These are phyloP conservation scores for Rutstroemia sp. DNA, from an alignment of 2,329 filamentous ascomycete species.

Conservation along the genomic window DNA sequence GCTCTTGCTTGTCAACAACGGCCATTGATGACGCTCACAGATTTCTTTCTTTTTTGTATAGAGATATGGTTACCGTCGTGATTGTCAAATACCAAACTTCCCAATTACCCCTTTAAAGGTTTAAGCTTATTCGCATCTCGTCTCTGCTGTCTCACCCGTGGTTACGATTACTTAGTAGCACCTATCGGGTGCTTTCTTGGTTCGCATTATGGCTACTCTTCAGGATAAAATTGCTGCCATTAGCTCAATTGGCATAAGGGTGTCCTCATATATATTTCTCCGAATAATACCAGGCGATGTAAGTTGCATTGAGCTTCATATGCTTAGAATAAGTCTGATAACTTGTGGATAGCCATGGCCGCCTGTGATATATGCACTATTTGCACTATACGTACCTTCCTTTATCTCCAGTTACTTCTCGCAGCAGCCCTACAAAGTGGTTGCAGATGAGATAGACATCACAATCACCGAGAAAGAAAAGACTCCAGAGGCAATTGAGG, in stretches of 20 bases:
- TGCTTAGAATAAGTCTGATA: not conserved
- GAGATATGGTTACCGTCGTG: no score
- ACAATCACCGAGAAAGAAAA: conserved; percentile 40
- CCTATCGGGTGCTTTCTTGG: not conserved
- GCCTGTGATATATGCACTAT: conserved; percentile 48
- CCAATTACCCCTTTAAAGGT: no score
- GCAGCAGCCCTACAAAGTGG: conserved; percentile 48
- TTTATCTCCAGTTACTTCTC: conserved; percentile 53
- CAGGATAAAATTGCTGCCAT: conserved; percentile 22
- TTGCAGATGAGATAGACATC: conserved; percentile 52
- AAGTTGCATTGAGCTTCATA: conserved; percentile 13
- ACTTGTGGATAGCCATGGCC: conserved; percentile 29
- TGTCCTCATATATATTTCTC: conserved; percentile 49
- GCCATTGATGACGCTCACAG: no score
- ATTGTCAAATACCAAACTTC: no score
- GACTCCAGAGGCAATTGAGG: not conserved
- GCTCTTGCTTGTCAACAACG: no score
- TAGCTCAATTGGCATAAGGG: conserved; percentile 43
- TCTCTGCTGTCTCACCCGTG: not conserved
- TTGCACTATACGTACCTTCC: conserved; percentile 57
- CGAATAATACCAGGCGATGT: conserved; percentile 42
- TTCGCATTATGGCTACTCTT: not conserved
- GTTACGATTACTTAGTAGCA: not conserved
- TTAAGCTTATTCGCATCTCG: not conserved
- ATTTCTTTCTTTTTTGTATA: no score